phyloP scores from a whole-genome alignment of 805 yeast genomes.

The Sugiyamaella mastotermitis region DNA sequence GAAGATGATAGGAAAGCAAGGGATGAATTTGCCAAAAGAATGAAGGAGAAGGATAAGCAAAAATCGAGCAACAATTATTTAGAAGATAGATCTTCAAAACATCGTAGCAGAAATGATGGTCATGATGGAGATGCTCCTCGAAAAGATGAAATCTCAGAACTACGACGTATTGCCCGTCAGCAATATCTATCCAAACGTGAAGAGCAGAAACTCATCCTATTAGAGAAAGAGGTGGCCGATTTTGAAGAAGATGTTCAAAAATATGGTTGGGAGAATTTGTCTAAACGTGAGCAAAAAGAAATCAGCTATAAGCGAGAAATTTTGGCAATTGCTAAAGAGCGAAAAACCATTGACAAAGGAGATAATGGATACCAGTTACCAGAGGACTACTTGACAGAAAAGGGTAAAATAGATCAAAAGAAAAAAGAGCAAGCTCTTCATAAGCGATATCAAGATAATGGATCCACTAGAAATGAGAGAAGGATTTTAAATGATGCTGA shows the following conservation, averaged over 20 bases:
- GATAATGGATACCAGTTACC: conserved; percentile 47
- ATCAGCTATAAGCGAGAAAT: conserved; percentile 46
- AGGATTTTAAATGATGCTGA: conserved; percentile 24
- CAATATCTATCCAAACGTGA: conserved; percentile 44
- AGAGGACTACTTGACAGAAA: conserved; percentile 47
- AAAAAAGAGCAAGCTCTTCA: conserved; percentile 48
- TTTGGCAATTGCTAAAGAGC: conserved; percentile 37
- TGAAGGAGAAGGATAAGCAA: conserved; percentile 12
- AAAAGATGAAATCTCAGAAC: conserved; percentile 23
- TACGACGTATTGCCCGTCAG: conserved; percentile 45
- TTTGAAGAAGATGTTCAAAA: conserved; percentile 44
- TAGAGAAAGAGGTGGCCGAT: conserved; percentile 43
- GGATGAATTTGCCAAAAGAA: conserved; percentile 28
- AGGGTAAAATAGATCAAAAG: conserved; percentile 48
- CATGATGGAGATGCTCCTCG: not conserved
- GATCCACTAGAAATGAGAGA: conserved; percentile 15
- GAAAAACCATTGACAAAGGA: conserved; percentile 33
- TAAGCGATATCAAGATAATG: conserved; percentile 29
- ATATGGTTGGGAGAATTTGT: conserved; percentile 50
- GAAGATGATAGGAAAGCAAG: conserved; percentile 32
- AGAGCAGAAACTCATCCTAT: conserved; percentile 36
- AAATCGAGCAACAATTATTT: not conserved
- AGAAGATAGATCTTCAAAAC: too few species aligned
- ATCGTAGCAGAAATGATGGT: not conserved
- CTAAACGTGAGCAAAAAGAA: conserved; percentile 45